phyloP scores from a whole-genome alignment of 805 yeast species.

The Maudiozyma pseudohumilis region DNA sequence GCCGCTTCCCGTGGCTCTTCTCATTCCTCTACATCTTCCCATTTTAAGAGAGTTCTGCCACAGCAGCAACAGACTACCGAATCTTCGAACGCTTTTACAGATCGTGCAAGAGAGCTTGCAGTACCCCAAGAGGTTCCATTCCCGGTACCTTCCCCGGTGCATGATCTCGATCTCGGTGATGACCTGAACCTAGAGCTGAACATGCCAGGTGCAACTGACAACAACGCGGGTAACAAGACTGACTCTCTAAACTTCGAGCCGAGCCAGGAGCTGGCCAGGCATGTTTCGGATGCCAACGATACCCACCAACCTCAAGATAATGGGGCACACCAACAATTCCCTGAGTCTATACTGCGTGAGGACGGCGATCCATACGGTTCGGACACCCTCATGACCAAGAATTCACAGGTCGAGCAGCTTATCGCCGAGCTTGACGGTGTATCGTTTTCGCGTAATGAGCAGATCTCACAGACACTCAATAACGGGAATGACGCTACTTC shows the following conservation, averaged over 20 bases:
- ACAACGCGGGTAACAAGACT: not conserved
- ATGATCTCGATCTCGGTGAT: not conserved
- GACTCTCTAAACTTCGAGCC: not conserved
- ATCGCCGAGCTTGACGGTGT: conserved; percentile 25
- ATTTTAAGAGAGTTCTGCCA: not conserved
- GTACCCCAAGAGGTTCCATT: too few species aligned
- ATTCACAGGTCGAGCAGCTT: conserved; percentile 22
- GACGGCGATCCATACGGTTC: not conserved
- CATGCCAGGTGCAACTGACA: not conserved
- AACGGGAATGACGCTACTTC: not conserved
- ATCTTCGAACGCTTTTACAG: too few species aligned
- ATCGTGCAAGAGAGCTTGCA: too few species aligned
- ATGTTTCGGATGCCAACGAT: not conserved
- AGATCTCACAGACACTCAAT: conserved; percentile 3
- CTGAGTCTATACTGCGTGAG: too few species aligned
- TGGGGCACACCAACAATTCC: not conserved
- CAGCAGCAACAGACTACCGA: too few species aligned
- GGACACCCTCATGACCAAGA: conserved; percentile 12
- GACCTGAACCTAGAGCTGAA: not conserved
- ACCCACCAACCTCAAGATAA: not conserved
- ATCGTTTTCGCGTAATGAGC: conserved; percentile 19
- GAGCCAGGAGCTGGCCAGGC: not conserved
- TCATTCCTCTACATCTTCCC: not conserved
- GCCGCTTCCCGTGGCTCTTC: not conserved
- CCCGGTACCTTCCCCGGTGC: conserved; percentile 1